These are phyloP conservation scores for Ogataea haglerorum DNA, from an alignment of 805 yeast genomes.

Conservation along the genomic window DNA sequence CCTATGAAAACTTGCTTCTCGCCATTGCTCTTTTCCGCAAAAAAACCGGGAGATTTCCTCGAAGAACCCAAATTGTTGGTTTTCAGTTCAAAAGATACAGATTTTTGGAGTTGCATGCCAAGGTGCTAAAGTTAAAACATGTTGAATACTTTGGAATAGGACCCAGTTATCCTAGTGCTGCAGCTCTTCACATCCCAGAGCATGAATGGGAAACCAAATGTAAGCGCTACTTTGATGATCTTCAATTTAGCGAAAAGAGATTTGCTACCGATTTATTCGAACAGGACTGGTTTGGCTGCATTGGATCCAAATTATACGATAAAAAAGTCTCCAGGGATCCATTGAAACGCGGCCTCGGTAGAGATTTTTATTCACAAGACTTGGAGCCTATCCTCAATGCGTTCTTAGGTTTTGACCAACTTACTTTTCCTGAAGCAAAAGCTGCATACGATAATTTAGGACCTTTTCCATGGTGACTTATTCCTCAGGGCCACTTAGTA, in stretches of 20 bases:
- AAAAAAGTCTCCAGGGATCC: conserved; percentile 62
- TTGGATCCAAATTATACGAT: conserved; percentile 34
- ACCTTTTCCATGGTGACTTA: conserved; percentile 24
- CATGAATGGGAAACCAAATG: conserved; percentile 23
- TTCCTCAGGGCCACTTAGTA: conserved; percentile 42
- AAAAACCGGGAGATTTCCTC: conserved; percentile 45
- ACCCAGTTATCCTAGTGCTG: conserved; percentile 43
- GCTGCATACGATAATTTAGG: conserved; percentile 18
- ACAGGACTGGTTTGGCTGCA: conserved; percentile 57
- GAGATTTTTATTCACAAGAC: conserved; percentile 6
- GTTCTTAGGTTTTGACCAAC: conserved; percentile 28
- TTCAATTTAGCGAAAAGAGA: conserved; percentile 46
- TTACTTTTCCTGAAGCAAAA: conserved; percentile 28
- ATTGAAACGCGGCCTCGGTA: conserved; percentile 27
- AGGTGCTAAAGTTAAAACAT: conserved; percentile 44
- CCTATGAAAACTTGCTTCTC: conserved; percentile 71
- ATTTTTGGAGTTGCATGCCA: conserved; percentile 52
- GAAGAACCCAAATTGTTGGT: conserved; percentile 55
- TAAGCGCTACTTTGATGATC: conserved; percentile 42
- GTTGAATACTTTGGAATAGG: conserved; percentile 54
- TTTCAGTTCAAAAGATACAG: conserved; percentile 69
- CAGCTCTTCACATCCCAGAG: conserved; percentile 3
- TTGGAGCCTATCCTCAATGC: conserved; percentile 16
- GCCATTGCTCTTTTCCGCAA: conserved; percentile 54
- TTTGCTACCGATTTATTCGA: conserved; percentile 54